Conservation (phyloP, 345 rosid genomes). For the Populus davidiana region DNA sequence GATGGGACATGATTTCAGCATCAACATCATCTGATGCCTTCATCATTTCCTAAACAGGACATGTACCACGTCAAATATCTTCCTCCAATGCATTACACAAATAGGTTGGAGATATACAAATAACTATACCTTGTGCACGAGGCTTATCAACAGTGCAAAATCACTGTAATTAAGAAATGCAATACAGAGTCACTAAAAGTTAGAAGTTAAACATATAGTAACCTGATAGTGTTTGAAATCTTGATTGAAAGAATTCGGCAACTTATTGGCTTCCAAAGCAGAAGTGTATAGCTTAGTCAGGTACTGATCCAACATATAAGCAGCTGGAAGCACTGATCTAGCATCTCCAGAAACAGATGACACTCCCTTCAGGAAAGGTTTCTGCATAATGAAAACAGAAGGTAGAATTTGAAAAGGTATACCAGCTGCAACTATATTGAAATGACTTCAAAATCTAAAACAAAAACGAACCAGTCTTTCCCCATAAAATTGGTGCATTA, state of each 20-base stretch:
- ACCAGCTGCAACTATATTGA: conserved; percentile 14
- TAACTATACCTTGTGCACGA: too few species aligned
- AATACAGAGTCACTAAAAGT: background rate
- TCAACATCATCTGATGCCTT: too few species aligned
- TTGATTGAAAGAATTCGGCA: conserved; percentile 33
- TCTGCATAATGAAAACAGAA: conserved; percentile 44
- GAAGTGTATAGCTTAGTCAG: conserved; percentile 54
- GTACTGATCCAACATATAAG: conserved; percentile 60
- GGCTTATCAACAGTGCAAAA: too few species aligned
- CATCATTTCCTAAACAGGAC: too few species aligned
- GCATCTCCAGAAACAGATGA: conserved; percentile 75
- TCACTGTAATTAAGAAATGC: background rate
- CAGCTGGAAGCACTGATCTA: conserved; percentile 77
- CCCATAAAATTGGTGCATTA: conserved; percentile 75
- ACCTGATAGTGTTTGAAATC: conserved; percentile 71
- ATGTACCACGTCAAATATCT: too few species aligned
- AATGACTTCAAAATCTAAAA: conserved; percentile 10
- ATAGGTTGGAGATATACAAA: too few species aligned
- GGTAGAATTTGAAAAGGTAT: conserved; percentile 6
- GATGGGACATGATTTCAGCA: too few species aligned
- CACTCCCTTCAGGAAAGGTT: conserved; percentile 61
- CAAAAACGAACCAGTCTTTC: conserved; percentile 75
- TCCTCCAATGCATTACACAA: too few species aligned
- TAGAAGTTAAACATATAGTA: background rate
- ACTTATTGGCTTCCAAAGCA: conserved; percentile 38